Base-by-base conservation (phyloP, 805 yeast species). In the Yamadazyma olivae region DNA sequence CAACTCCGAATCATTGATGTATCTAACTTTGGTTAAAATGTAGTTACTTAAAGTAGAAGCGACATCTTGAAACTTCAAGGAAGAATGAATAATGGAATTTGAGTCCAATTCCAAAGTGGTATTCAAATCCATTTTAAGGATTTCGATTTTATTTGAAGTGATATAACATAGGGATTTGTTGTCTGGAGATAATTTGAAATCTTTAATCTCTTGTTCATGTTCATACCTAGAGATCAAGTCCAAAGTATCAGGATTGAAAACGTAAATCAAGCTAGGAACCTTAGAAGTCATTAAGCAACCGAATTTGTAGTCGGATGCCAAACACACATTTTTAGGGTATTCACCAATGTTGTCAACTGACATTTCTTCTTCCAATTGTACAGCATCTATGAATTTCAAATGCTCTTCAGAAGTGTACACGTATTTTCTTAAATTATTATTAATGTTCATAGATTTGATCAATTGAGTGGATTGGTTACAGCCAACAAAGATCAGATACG, bases 391-490 rank as follows among this genome's bases (percentile, higher is more conserved):
- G 48, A 75, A 78, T 42, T 76, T 74, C 46, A 81, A 62, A 53
- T 79, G 86, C 31, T 81, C 80, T 36, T 78, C 74, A 18, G 45
- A 45, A 38, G 73, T 75, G 51, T 62, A 79, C 16, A 68, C 67
- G 50, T 75, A 84, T 54, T 81, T 81, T 39, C 95, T 67, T 50
- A 91, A 57, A 59, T 84, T 90, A 49, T 79, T 75, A 56, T 88
- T 86, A 43, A 70, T 62, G 38, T 79, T 82, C 54, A 70, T 69
- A 33, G 76, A 70, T 43, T 54, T 56, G 51, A 83, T 75, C 46
- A 74, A 68, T 30, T 68, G 70, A 3, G 79, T 59, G 32, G 78
- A 71, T 48, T 84, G 88, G 55, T 90, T 90, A 48, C 89, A 79
- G 3, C 95, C 95, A 28, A 83, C 71, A 30, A 85, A 61, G 13